Evolutionary conservation across 2,329 filamentous ascomycete species (phyloP).

Genomic region (Calonectria hongkongensis): DNA sequence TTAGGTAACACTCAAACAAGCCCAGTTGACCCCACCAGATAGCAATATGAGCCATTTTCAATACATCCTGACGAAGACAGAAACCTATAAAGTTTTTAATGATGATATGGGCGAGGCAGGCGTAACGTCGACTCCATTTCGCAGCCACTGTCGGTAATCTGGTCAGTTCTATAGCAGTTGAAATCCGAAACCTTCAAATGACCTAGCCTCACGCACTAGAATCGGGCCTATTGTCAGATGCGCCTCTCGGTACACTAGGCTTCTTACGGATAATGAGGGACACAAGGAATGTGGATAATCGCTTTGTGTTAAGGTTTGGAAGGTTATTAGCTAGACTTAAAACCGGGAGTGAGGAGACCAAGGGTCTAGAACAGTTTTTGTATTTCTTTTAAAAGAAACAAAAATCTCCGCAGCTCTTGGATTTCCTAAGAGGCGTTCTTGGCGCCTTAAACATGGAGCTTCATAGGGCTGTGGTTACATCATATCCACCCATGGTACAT

Average conservation of each 20-base stretch:
- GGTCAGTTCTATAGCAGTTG: no score
- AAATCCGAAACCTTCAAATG: not conserved
- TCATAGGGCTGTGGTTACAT: not conserved
- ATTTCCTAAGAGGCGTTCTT: not conserved
- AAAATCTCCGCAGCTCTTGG: not conserved
- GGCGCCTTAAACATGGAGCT: not conserved
- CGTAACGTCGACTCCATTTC: not conserved
- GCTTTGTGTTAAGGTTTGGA: not conserved
- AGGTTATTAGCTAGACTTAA: not conserved
- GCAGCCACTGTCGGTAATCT: not conserved
- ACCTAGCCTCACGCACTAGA: not conserved
- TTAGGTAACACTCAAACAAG: no score
- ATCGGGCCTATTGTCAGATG: not conserved
- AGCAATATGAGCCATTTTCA: no score
- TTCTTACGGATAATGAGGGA: not conserved
- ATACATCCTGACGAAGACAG: no score
- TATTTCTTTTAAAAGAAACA: not conserved
- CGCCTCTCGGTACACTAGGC: not conserved
- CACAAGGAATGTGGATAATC: conserved; percentile 1
- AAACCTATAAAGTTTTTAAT: no score
- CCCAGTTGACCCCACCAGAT: no score
- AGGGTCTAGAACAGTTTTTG: not conserved
- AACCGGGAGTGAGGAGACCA: not conserved
- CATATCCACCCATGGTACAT: not conserved
- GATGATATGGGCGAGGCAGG: no score